These are phyloP conservation scores for Penicillium coprophilum DNA, from an alignment of 495 filamentous ascomycete species.

Conservation along the genomic window DNA sequence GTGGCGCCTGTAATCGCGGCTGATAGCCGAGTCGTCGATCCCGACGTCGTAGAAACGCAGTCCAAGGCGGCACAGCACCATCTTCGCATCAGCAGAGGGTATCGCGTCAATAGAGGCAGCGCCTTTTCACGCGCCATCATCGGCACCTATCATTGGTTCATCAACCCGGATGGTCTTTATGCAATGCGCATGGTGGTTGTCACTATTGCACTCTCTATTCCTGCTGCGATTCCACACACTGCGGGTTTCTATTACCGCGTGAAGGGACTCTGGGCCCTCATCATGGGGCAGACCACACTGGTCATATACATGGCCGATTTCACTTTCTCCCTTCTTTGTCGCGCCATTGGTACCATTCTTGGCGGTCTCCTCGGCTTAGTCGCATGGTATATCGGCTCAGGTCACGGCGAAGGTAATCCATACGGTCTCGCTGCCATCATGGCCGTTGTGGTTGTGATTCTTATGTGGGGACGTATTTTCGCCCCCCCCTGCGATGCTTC, in stretches of 20 bases:
- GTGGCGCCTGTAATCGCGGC: conserved; percentile 21
- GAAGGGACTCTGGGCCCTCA: conserved; percentile 48
- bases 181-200: conserved; percentile 41
- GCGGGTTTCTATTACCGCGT: conserved; percentile 48
- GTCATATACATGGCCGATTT: conserved; percentile 49
- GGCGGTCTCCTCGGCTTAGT: conserved; percentile 43
- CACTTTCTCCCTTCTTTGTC: conserved; percentile 35
- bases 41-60: conserved; percentile 25
- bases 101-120: conserved; percentile 24
- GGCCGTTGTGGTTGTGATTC: conserved; percentile 33
- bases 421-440: conserved; percentile 41
- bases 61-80: conserved; percentile 29
- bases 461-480: conserved; percentile 43
- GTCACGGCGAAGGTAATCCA: conserved; percentile 40
- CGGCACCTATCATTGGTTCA: conserved; percentile 33
- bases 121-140: conserved; percentile 24
- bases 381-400: conserved; percentile 50
- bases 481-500: conserved; percentile 32
- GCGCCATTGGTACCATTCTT: conserved; percentile 36
- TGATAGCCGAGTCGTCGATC: conserved; percentile 18
- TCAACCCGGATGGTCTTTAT: conserved; percentile 37
- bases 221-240: conserved; percentile 37
- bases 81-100: conserved; percentile 34
- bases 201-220: conserved; percentile 42
- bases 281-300: conserved; percentile 47